Base-by-base conservation (phyloP, 805 yeast species). In the Lachancea meyersii region DNA sequence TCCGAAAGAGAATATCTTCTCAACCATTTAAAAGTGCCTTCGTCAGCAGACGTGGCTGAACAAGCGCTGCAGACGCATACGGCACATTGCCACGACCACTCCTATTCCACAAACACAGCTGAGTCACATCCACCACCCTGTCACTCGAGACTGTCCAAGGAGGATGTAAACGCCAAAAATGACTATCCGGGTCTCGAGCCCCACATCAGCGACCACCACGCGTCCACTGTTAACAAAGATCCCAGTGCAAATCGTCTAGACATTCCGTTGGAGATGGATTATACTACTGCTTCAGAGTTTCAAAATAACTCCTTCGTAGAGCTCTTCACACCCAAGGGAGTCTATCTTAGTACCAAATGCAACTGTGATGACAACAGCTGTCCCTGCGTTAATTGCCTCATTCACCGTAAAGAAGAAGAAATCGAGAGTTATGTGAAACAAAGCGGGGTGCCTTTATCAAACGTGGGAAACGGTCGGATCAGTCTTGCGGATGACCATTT, bases 351-450 rank as follows among this genome's bases (percentile, higher is more conserved):
- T 37, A 53, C 66, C 1, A 52, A 57, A 19, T 63, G 67, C 43
- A 54, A 62, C 8, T 63, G 67, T 48, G 49, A 48, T 3, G 65
- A 57, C 39, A 58, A 49, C 22, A 48, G 52, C 21, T 63, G 67
- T 45, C 51, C 38, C 27, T 63, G 67, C 44, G 49, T 56, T 11
- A 61, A 61, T 32, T 63, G 67, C 45, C 38, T 63, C 16, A 52
- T 63, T 6, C 67, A 63, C 42, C 55, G 67, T 44, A 54, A 59
- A 41, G 67, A 63, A 34, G 59, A 53, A 6, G 67, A 63, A 44
- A 31, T 63, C 11, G 53, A 54, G 19, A 28, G 44, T 5, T 63
- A 60, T 37, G 55, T 63, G 16, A 52, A 51, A 31, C 49, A 53
- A 31, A 57, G 62, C 38, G 63, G 63, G 11, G 57, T 60, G 1